phyloP scores from a whole-genome alignment of 179 eudicot species.

The Corrigiola litoralis region DNA sequence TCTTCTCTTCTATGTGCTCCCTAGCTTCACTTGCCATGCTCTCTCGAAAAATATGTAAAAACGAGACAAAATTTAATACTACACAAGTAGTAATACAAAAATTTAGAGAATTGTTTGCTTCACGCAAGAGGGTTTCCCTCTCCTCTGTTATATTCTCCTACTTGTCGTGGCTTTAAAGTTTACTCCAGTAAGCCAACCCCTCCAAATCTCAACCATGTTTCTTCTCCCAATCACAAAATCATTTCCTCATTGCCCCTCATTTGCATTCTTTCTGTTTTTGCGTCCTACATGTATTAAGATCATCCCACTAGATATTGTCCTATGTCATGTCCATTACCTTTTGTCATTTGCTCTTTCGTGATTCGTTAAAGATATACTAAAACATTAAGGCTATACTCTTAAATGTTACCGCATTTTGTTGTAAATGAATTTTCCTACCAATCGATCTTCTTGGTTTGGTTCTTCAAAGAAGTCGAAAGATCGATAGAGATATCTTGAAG shows the following conservation, averaged over 20 bases:
- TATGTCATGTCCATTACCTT: conserved; percentile 2
- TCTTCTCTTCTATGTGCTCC: not conserved
- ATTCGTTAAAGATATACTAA: not conserved
- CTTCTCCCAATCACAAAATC: not conserved
- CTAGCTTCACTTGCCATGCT: not conserved
- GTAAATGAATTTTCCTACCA: too few relatives aligned
- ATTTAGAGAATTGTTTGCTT: conserved; percentile 38
- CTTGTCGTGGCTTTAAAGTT: conserved; percentile 59
- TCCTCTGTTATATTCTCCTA: conserved; percentile 7
- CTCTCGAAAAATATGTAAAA: not conserved
- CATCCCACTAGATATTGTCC: too few relatives aligned
- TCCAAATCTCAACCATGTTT: conserved; percentile 3
- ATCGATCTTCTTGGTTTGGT: too few relatives aligned
- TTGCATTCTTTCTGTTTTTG: not conserved
- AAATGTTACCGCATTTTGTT: not conserved
- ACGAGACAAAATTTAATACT: not conserved
- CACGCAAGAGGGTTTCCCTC: conserved; percentile 46
- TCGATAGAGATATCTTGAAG: too few relatives aligned
- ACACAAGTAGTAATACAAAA: conserved; percentile 1
- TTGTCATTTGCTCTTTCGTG: not conserved
- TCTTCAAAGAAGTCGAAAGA: too few relatives aligned
- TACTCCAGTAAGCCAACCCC: conserved; percentile 20
- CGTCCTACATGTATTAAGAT: too few relatives aligned
- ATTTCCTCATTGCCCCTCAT: conserved; percentile 5
- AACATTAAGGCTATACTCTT: not conserved